Base-by-base conservation (phyloP, 2,329 filamentous ascomycete genomes). In the Colletotrichum liriopes region DNA sequence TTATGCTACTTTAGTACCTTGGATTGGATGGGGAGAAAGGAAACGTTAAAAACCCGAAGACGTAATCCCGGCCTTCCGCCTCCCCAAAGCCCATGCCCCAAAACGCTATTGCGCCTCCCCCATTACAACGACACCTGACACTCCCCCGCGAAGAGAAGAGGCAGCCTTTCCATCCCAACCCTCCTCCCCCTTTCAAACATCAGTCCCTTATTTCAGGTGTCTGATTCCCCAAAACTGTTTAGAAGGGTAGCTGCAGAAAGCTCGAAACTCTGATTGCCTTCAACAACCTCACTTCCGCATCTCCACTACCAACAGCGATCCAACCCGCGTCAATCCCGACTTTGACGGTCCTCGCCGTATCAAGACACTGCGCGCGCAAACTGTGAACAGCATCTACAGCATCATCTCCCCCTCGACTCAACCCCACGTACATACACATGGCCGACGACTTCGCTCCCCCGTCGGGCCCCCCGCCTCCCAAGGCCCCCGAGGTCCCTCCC, bases 401-500 rank as follows among this genome's bases (percentile, higher is more conserved):
- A n/a, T 26, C 60, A 23, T n/a, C 45, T 51, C 9, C 2, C 26
- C 47, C n/a, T 29, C 54, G 12, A 8, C 23, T 23, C 20, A 20
- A 41, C 2, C 51, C 29, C 4, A 37, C 51, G 12, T 23, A 26
- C 16, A n/a, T 45, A 69, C 68, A 74, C 65, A 90, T 90, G 89
- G 84, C 85, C 75, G 87, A 90, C 74, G 86, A 90, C 73, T 90
- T 87, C 79, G 81, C 83, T 66, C 82, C 88, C 64, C 89, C 88
- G 2, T 62, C 82, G 32, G 88, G 88, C 32, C 89, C 89, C 58
- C 88, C 89, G 75, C 88, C 89, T 61, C 88, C 88, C 74, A 87
- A 84, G 79, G 87, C 89, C 1, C 94, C 94, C 2, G 92, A 93
- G 77, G 84, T 85, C 9, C 84, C 84, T 66, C 78, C 81, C 39